Conservation (phyloP, 768 basidiomycete species). For the Lactarius pseudohatsudake region DNA sequence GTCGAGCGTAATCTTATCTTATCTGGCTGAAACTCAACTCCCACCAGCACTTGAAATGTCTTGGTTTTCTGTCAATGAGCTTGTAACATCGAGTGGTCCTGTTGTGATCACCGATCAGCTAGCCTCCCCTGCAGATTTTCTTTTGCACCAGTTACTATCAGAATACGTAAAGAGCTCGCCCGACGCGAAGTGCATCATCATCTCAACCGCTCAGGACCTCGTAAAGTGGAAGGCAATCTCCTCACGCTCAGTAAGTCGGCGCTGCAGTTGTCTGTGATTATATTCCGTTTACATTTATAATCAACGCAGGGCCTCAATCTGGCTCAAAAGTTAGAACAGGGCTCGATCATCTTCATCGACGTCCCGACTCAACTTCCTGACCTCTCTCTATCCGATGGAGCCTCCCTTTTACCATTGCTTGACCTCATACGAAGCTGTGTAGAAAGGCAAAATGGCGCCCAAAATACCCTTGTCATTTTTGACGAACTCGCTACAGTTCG, state of each 20-base stretch:
- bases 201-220: constrained; percentile 58
- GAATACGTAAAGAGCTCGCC: constrained; percentile 48
- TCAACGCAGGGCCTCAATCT: constrained; percentile 23
- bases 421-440: constrained; percentile 16
- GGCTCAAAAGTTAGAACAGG: constrained; percentile 21
- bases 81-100: constrained; percentile 50
- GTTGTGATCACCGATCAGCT: constrained; percentile 71
- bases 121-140: constrained; percentile 68
- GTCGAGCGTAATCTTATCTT: background rate
- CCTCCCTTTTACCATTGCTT: constrained; percentile 29
- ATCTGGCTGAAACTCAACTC: background rate
- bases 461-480: constrained; percentile 53
- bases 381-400: constrained; percentile 23
- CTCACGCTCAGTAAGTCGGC: constrained; percentile 57
- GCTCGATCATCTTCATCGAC: constrained; percentile 54
- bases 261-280: background rate
- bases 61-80: constrained; percentile 45
- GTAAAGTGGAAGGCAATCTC: constrained; percentile 63
- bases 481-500: constrained; percentile 67
- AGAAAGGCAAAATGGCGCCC: constrained; percentile 20
- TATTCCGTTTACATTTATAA: background rate
- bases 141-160: constrained; percentile 56
- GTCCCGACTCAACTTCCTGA: constrained; percentile 41
- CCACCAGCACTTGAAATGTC: constrained; percentile 39
- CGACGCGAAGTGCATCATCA: constrained; percentile 44